A percentile compares a stretch with the other conserved stretches of the same genome.
Conservation (phyloP, 1,284 basidiomycete species). For the Tilletiaria anomala region DNA sequence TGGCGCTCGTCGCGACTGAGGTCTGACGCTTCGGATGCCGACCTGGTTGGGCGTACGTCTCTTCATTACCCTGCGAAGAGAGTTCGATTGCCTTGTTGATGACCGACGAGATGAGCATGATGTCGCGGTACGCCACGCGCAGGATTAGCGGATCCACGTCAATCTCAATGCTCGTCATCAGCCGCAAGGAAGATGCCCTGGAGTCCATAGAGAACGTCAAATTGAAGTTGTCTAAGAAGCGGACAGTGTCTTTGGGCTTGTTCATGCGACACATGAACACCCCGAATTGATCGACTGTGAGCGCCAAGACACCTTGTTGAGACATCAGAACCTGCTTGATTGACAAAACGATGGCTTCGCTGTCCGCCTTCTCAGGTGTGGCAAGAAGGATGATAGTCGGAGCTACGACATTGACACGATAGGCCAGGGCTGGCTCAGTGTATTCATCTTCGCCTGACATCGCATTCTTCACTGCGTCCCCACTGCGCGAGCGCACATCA, state of each 20-base stretch:
- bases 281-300: constrained; percentile 68
- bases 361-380: constrained; percentile 61
- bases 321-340: constrained; percentile 78
- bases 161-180: constrained; percentile 71
- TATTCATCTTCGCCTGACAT: not conserved
- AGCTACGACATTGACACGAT: constrained; percentile 80
- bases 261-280: constrained; percentile 90
- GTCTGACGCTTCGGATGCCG: not conserved
- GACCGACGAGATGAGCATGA: constrained; percentile 75
- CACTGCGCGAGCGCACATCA: not conserved
- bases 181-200: constrained; percentile 56
- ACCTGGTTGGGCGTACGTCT: not conserved
- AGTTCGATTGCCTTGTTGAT: constrained; percentile 73
- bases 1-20: no score
- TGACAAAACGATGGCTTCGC: constrained; percentile 73
- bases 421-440: constrained; percentile 43
- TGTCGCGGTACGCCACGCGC: constrained; percentile 82
- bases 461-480: not conserved
- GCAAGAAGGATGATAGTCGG: constrained; percentile 80
- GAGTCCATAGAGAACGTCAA: constrained; percentile 74
- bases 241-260: constrained; percentile 62
- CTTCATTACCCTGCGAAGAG: constrained; percentile 37
- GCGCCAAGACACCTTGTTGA: constrained; percentile 75
- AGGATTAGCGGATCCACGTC: constrained; percentile 66
- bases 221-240: constrained; percentile 87